Evolutionary conservation across 352 stramenopile genomes (phyloP), one percentile per base, ranked within the genome.

Genomic region (Globisporangium paddicum): DNA sequence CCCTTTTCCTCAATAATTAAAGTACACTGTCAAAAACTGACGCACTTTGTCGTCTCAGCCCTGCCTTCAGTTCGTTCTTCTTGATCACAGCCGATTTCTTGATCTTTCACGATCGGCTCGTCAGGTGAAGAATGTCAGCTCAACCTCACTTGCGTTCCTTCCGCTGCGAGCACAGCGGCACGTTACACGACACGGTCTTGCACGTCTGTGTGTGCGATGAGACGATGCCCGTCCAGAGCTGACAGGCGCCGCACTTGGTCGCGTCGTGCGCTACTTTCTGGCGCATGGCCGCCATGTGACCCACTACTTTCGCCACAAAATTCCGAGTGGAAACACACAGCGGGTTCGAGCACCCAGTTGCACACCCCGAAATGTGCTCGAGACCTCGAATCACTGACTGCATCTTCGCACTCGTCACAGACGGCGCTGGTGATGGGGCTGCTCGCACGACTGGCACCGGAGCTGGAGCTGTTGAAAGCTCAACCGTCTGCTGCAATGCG

Each of bases 311-410:
- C n/a, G 49, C 61, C 16, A 87, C 62, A 55, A 87, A 87, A 19
- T 64, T 65, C n/a, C 66, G 69, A 38, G 77, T 85, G 25, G 74
- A 85, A 9, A 78, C 58, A 59, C 77, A 87, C 6, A 87, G 58
- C 30, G 74, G 74, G 45, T 85, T 87, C 26, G 51, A 42, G 40
- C 77, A 87, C 1, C 77, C 77, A 7, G n/a, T 38, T 5, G 62
- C 9, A 25, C 77, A 87, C 6, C 44, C 52, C 3, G 74, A 68
- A 35, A 85, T 5, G 62, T 87, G 77, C 30, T 79, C 58, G 19
- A 87, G 62, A 8, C 77, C 77, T 30, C 77, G 72, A 38, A 84
- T 62, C 34, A 85, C 70, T 13, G 77, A 87, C 51, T 85, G 74
- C 67, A 87, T 73, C 58, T 87, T 75, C 30, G 63, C 68, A 25